Evolutionary conservation across 1,284 basidiomycete genomes (phyloP).

Genomic region (Apiotrichum domesticum): DNA sequence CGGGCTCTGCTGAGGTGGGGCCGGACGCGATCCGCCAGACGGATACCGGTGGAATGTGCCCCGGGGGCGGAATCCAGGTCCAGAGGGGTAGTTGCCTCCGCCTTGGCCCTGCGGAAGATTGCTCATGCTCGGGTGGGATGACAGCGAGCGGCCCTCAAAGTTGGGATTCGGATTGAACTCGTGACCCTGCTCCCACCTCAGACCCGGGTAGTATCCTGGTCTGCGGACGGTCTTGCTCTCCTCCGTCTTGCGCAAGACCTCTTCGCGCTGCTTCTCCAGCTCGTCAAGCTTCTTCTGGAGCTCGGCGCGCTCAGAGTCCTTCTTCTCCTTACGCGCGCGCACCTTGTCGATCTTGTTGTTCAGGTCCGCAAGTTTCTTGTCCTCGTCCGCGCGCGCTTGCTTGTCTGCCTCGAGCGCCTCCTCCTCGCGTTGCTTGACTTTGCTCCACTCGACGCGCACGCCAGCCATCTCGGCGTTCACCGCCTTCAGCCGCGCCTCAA

Average conservation of each 20-base stretch:
- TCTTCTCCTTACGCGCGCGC: conserved; percentile 55
- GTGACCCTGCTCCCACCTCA: background rate
- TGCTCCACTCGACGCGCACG: conserved; percentile 28
- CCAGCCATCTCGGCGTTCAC: conserved; percentile 28
- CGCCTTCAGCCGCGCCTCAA: conserved; percentile 27
- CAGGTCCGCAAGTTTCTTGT: conserved; percentile 37
- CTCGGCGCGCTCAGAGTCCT: conserved; percentile 38
- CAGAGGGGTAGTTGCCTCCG: conserved; percentile 14
- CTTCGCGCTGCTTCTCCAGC: conserved; percentile 34
- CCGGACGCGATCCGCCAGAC: conserved; percentile 22
- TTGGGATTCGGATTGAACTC: background rate
- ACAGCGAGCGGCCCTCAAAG: background rate
- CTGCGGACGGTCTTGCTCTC: conserved; percentile 22
- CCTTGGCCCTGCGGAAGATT: background rate
- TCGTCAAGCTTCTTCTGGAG: conserved; percentile 38
- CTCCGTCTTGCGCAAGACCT: conserved; percentile 37
- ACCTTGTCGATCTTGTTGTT: conserved; percentile 68
- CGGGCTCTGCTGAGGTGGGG: conserved; percentile 3
- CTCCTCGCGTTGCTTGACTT: conserved; percentile 33
- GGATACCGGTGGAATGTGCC: conserved; percentile 34
- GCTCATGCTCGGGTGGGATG: conserved; percentile 2
- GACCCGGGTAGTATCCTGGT: conserved; percentile 15
- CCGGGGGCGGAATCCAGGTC: conserved; percentile 28
- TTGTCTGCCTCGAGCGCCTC: conserved; percentile 36
- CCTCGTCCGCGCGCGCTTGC: conserved; percentile 36